Evolutionary conservation across 441 rosid species (phyloP).

Genomic region (Erodium moschatum): DNA sequence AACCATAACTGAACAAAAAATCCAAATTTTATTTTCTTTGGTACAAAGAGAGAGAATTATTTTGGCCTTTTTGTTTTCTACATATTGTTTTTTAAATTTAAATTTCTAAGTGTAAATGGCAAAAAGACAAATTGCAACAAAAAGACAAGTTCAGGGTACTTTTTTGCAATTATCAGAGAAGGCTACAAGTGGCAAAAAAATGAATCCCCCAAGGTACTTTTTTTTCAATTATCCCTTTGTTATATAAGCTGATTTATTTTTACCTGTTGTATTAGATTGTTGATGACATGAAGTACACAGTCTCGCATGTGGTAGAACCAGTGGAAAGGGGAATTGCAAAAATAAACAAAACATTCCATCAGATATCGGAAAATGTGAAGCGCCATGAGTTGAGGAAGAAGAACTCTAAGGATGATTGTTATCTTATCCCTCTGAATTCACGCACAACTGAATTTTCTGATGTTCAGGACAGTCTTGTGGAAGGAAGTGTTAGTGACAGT

Average conservation of each 20-base stretch:
- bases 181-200: no score
- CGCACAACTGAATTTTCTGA: constrained; percentile 76
- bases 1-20: no score
- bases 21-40: no score
- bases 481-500: constrained; percentile 86
- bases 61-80: no score
- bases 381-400: constrained; percentile 55
- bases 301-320: constrained; percentile 90
- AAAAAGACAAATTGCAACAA: no score
- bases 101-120: no score
- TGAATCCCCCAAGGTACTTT: no score
- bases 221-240: no score
- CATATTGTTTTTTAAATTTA: no score
- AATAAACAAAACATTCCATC: constrained; percentile 71
- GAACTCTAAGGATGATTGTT: constrained; percentile 69
- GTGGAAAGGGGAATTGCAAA: constrained; percentile 89
- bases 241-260: not conserved
- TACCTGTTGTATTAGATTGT: constrained; percentile 44
- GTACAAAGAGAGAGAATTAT: no score
- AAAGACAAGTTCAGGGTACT: no score
- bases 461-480: constrained; percentile 47
- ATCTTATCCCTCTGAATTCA: constrained; percentile 61
- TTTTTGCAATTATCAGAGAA: no score
- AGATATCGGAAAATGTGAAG: constrained; percentile 79
- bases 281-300: constrained; percentile 96